Evolutionary conservation across 495 filamentous ascomycete species (phyloP).

Genomic region (Aspergillus coremiiformis): DNA sequence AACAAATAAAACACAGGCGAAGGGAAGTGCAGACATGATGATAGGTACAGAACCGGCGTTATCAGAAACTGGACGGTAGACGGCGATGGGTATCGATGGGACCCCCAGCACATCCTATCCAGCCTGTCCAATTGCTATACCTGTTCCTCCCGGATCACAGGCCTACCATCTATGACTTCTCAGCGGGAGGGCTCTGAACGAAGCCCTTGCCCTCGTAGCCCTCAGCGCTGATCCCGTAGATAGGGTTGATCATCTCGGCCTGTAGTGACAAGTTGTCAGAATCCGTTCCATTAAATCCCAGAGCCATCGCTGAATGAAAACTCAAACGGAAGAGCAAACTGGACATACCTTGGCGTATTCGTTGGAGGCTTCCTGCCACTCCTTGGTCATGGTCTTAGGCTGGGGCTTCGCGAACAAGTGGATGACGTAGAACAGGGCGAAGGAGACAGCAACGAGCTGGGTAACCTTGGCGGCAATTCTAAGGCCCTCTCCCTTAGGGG

Average conservation of each 20-base stretch:
- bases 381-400: conserved; percentile 86
- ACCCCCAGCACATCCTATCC: conserved; percentile 7
- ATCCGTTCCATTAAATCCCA: background rate
- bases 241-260: conserved; percentile 80
- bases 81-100: conserved; percentile 1
- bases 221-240: conserved; percentile 76
- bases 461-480: conserved; percentile 65
- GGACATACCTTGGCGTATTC: conserved; percentile 76
- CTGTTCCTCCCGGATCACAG: conserved; percentile 22
- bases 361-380: conserved; percentile 88
- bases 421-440: conserved; percentile 58
- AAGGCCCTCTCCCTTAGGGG: conserved; percentile 74
- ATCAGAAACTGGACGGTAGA: conserved; percentile 11
- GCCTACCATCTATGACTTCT: conserved; percentile 32
- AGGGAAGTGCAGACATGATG: conserved; percentile 14
- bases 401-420: conserved; percentile 57
- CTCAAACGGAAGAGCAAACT: conserved; percentile 1
- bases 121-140: conserved; percentile 14
- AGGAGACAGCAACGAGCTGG: conserved; percentile 50
- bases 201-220: conserved; percentile 74
- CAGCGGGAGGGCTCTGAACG: conserved; percentile 60
- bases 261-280: conserved; percentile 28
- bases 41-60: conserved; percentile 14
- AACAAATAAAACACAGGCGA: conserved; percentile 32
- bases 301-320: background rate